A percentile compares a stretch with the other conserved stretches of the same genome.
Conservation (phyloP, 2,329 filamentous ascomycete species). For the Fusarium heterosporum region DNA sequence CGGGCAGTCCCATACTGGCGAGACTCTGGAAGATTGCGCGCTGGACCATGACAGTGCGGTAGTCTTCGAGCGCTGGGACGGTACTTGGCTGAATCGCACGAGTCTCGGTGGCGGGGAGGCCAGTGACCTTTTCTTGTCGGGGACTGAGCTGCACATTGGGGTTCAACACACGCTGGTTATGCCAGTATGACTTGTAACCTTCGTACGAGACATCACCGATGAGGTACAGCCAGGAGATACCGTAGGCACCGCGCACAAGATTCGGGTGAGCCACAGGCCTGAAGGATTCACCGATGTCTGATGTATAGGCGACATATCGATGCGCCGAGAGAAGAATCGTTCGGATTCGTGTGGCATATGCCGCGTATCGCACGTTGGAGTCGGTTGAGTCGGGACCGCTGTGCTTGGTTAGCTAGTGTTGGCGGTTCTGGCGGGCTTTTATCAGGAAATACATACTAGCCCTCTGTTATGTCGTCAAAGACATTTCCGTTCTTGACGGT, state of each 20-base stretch:
- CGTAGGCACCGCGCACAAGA: slow-evolving; percentile 86
- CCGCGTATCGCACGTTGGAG: slow-evolving; percentile 87
- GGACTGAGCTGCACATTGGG: slow-evolving; percentile 70
- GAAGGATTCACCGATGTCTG: slow-evolving; percentile 96
- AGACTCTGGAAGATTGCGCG: slow-evolving; percentile 89
- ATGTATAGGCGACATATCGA: slow-evolving; percentile 96
- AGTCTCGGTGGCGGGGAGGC: slow-evolving; percentile 53
- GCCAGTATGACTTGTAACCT: slow-evolving; percentile 93
- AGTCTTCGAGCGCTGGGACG: slow-evolving; percentile 85
- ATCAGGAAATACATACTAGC: slow-evolving; percentile 70
- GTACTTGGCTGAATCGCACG: slow-evolving; percentile 53
- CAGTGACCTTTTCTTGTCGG: slow-evolving; percentile 61
- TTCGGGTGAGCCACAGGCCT: slow-evolving; percentile 89
- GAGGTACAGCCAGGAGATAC: slow-evolving; percentile 91
- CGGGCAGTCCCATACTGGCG: slow-evolving; percentile 93
- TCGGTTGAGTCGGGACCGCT: slow-evolving; percentile 80
- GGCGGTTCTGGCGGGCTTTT: slow-evolving; percentile 15
- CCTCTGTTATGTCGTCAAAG: slow-evolving; percentile 81
- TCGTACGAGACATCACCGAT: slow-evolving; percentile 91
- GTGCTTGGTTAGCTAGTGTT: slow-evolving; percentile 26
- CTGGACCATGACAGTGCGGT: slow-evolving; percentile 89
- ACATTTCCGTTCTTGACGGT: slow-evolving; percentile 75
- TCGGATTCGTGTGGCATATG: slow-evolving; percentile 85
- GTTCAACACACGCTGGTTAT: slow-evolving; percentile 81
- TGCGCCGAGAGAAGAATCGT: slow-evolving; percentile 92